Percentiles rank a stretch among this genome's conserved stretches.
phyloP scores from a whole-genome alignment of 2,329 filamentous ascomycete genomes.

The Pseudogymnoascus pannorum region DNA sequence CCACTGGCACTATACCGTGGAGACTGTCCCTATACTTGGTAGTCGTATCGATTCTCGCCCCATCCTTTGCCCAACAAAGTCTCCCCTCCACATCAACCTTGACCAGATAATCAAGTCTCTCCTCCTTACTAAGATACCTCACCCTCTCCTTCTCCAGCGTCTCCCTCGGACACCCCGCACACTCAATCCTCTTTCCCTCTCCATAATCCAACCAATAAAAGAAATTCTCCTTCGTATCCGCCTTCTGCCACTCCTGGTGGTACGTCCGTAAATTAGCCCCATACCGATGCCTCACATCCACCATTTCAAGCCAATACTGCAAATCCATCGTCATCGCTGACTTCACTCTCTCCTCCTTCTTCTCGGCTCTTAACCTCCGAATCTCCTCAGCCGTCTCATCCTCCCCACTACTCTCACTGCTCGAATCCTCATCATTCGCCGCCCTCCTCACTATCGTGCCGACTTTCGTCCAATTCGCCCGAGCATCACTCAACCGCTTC shows the following conservation, averaged over 20 bases:
- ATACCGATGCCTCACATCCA: slow-evolving; percentile 80
- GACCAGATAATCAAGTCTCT: slow-evolving; percentile 74
- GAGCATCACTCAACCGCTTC: slow-evolving; percentile 35
- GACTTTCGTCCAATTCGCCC: slow-evolving; percentile 68
- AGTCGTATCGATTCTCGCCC: slow-evolving; percentile 67
- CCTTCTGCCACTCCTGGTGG: slow-evolving; percentile 75
- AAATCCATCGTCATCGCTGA: slow-evolving; percentile 74
- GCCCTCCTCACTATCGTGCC: slow-evolving; percentile 65
- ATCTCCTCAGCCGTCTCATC: slow-evolving; percentile 31
- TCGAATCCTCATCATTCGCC: slow-evolving; percentile 53
- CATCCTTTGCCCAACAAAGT: slow-evolving; percentile 83
- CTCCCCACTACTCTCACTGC: slow-evolving; percentile 14
- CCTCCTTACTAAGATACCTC: slow-evolving; percentile 75
- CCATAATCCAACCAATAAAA: slow-evolving; percentile 91
- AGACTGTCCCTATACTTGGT: slow-evolving; percentile 71
- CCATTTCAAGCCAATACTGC: slow-evolving; percentile 74
- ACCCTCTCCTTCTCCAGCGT: slow-evolving; percentile 71
- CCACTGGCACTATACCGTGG: slow-evolving; percentile 59
- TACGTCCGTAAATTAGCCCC: slow-evolving; percentile 76
- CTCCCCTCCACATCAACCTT: slow-evolving; percentile 65
- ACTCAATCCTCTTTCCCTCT: slow-evolving; percentile 61
- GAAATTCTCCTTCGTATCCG: slow-evolving; percentile 75
- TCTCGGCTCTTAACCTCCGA: slow-evolving; percentile 38
- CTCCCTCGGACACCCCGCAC: slow-evolving; percentile 65
- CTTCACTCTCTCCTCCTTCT: slow-evolving; percentile 51